Percentiles rank a stretch among this genome's conserved stretches.
phyloP scores from a whole-genome alignment of 2,329 filamentous ascomycete species.

The Phaeosphaeria sp. region DNA sequence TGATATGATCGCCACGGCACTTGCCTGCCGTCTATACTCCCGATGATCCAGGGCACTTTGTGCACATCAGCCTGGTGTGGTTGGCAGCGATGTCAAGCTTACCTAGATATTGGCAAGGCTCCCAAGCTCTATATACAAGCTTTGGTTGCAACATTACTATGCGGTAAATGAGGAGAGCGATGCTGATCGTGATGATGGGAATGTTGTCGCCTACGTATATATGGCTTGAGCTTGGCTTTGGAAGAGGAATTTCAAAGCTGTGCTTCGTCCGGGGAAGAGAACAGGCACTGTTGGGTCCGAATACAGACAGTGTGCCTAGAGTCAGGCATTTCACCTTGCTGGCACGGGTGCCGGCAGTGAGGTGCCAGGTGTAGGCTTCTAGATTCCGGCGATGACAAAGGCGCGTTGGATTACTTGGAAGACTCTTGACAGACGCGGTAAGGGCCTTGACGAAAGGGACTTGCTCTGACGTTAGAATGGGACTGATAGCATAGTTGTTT shows the following conservation, averaged over 20 bases:
- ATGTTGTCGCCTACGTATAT: background rate
- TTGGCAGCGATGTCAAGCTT: background rate
- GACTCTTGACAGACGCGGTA: too few species aligned
- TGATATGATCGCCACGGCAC: slow-evolving; percentile 2
- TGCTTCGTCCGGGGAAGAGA: background rate
- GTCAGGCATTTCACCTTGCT: background rate
- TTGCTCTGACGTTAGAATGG: too few species aligned
- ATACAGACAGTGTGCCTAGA: background rate
- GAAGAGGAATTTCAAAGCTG: background rate
- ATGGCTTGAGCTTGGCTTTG: background rate
- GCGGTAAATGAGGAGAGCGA: background rate
- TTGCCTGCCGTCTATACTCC: background rate
- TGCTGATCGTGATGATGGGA: background rate
- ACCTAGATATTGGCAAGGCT: too few species aligned
- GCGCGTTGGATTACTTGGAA: too few species aligned
- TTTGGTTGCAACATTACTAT: background rate
- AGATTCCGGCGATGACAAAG: background rate
- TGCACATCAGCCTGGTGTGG: background rate
- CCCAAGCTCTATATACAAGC: too few species aligned
- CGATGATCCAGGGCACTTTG: background rate
- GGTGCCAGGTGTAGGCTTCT: background rate
- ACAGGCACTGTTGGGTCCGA: background rate
- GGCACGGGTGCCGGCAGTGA: background rate
- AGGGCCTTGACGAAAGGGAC: too few species aligned
- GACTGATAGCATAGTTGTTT: too few species aligned